Conservation (phyloP, 768 basidiomycete genomes). For the Suillus hirtellus region DNA sequence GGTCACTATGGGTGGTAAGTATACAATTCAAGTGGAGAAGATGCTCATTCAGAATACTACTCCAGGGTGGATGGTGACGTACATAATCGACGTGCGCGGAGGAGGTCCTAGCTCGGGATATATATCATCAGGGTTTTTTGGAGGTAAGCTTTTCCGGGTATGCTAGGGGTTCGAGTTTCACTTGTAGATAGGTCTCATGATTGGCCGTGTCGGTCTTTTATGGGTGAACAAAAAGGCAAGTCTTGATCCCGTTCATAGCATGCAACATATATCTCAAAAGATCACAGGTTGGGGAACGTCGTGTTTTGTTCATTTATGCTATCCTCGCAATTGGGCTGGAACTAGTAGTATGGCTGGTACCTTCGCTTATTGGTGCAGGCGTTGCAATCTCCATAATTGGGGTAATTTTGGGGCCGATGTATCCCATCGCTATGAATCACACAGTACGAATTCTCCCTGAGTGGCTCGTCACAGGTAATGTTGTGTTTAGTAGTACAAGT, state of each 20-base stretch:
- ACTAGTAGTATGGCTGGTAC: conserved; percentile 67
- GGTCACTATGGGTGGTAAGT: conserved; percentile 48
- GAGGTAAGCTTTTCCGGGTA: conserved; percentile 17
- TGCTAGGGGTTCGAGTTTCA: not conserved
- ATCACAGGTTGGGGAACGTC: conserved; percentile 32
- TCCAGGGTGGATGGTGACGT: conserved; percentile 70
- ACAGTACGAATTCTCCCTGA: conserved; percentile 36
- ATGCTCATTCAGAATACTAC: no score
- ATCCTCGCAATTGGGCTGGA: conserved; percentile 50
- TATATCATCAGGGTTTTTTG: conserved; percentile 41
- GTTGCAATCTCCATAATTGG: conserved; percentile 67
- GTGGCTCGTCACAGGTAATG: conserved; percentile 32
- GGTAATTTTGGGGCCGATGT: conserved; percentile 73
- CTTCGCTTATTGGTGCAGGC: conserved; percentile 63
- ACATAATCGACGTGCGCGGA: conserved; percentile 42
- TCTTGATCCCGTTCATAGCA: not conserved
- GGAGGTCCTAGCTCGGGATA: conserved; percentile 50
- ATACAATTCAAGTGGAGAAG: not conserved
- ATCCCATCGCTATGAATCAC: conserved; percentile 51
- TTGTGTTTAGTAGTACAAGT: conserved; percentile 1
- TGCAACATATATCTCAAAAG: conserved; percentile 1
- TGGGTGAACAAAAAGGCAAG: conserved; percentile 30
- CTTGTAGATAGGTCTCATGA: conserved; percentile 23
- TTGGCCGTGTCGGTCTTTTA: conserved; percentile 31
- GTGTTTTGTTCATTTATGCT: conserved; percentile 31